Conservation (phyloP, 1,284 basidiomycete species). For the Pholiota adiposa region DNA sequence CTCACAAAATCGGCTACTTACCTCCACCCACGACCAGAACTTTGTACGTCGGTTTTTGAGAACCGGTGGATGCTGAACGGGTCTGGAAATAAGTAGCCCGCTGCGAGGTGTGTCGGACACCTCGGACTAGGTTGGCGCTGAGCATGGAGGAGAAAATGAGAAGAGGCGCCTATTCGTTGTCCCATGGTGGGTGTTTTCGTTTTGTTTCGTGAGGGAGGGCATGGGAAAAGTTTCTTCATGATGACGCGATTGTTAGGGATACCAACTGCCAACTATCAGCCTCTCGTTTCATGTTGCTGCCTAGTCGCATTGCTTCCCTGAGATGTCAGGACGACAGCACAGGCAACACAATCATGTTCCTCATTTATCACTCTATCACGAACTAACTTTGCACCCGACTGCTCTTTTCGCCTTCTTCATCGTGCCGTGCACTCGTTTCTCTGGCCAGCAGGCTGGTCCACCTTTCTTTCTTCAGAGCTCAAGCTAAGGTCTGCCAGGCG, state of each 20-base stretch:
- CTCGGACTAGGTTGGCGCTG: constrained; percentile 15
- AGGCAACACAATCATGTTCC: neutral
- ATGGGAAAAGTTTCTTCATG: constrained; percentile 7
- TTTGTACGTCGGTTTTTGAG: constrained; percentile 47
- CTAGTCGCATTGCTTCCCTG: neutral
- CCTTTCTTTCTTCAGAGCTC: constrained; percentile 11
- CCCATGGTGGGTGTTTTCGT: neutral
- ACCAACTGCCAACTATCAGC: neutral
- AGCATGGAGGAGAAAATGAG: constrained; percentile 17
- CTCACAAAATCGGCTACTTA: constrained; percentile 31
- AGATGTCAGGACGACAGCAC: neutral
- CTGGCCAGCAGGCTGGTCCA: constrained; percentile 22
- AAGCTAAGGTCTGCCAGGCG: constrained; percentile 10
- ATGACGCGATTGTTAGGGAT: constrained; percentile 14
- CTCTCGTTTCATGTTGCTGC: neutral
- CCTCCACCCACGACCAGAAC: constrained; percentile 72
- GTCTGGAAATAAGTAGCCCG: constrained; percentile 12
- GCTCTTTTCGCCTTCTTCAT: constrained; percentile 10
- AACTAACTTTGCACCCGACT: constrained; percentile 1
- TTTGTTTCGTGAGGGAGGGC: neutral
- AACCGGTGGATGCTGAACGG: constrained; percentile 25
- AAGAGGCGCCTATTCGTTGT: neutral
- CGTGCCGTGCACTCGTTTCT: constrained; percentile 21
- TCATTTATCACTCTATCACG: constrained; percentile 1
- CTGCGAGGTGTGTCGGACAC: constrained; percentile 20